Conservation (phyloP, 1,284 basidiomycete genomes). For the Anthracocystis walkeri region DNA sequence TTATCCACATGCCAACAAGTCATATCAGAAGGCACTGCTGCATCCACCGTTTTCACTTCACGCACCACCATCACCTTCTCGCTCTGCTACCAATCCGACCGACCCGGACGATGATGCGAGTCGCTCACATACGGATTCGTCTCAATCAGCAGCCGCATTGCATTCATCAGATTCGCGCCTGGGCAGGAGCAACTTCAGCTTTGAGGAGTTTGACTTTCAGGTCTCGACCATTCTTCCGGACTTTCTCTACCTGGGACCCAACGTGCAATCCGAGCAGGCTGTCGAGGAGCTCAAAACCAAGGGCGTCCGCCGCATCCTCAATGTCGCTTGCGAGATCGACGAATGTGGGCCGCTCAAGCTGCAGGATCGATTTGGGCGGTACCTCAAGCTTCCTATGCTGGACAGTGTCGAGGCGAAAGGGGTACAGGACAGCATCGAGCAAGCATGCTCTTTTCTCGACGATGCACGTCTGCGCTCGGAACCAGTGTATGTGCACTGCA, state of each 20-base stretch:
- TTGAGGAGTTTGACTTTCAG: slow-evolving; percentile 36
- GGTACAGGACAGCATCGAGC: slow-evolving; percentile 82
- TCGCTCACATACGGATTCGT: background rate
- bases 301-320: slow-evolving; percentile 89
- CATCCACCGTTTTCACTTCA: slow-evolving; percentile 7
- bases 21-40: slow-evolving; percentile 4
- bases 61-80: slow-evolving; percentile 10
- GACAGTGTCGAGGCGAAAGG: slow-evolving; percentile 94
- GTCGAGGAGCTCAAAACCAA: slow-evolving; percentile 78
- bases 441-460: slow-evolving; percentile 88
- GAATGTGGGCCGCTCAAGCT: slow-evolving; percentile 43
- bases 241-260: slow-evolving; percentile 90
- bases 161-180: slow-evolving; percentile 4
- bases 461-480: slow-evolving; percentile 88
- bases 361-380: slow-evolving; percentile 77
- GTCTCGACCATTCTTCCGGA: slow-evolving; percentile 79
- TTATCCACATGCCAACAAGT: slow-evolving; percentile 25
- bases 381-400: slow-evolving; percentile 87
- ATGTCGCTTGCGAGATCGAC: slow-evolving; percentile 81
- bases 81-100: background rate
- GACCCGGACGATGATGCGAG: background rate
- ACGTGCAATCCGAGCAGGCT: slow-evolving; percentile 80
- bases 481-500: slow-evolving; percentile 94
- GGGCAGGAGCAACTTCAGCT: slow-evolving; percentile 12
- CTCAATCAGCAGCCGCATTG: background rate